A percentile compares a stretch with the other conserved stretches of the same genome.
phyloP scores from a whole-genome alignment of 306 rosid species.

The Acacia melanoxylon region DNA sequence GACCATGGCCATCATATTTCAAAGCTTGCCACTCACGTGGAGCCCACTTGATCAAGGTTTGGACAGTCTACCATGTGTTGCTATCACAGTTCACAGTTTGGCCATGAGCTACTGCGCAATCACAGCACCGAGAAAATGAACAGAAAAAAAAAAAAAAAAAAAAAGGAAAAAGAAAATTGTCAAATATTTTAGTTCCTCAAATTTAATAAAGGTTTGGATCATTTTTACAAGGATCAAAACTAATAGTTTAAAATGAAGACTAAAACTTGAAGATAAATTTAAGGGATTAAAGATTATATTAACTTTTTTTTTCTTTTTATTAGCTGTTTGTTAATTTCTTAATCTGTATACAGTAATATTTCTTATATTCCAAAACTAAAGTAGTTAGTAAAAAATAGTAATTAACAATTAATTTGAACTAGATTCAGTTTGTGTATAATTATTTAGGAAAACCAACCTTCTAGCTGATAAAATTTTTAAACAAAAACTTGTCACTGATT shows the following conservation, averaged over 20 bases:
- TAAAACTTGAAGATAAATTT: rapidly evolving
- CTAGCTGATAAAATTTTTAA: too few species aligned
- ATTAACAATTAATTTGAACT: not conserved
- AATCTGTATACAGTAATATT: too few species aligned
- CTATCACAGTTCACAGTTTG: not conserved
- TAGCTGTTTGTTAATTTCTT: too few species aligned
- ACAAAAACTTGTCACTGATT: not conserved
- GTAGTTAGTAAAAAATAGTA: not conserved
- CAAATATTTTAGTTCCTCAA: too few species aligned
- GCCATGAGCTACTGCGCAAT: conserved; percentile 9
- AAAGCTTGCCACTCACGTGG: conserved; percentile 31
- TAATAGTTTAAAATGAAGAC: too few species aligned
- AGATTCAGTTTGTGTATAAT: not conserved
- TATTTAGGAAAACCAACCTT: not conserved
- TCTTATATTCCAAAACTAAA: too few species aligned
- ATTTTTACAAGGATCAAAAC: too few species aligned
- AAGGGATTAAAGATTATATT: too few species aligned
- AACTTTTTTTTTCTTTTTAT: too few species aligned
- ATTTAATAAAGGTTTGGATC: too few species aligned
- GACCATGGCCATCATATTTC: conserved; percentile 9
- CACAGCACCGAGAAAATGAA: not conserved
- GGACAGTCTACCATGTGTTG: conserved; percentile 6
- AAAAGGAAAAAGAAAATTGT: not conserved
- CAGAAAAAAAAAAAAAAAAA: not conserved
- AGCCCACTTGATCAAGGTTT: conserved; percentile 16